Conservation (phyloP, 495 filamentous ascomycete genomes). For the Penicillium flavigenum region DNA sequence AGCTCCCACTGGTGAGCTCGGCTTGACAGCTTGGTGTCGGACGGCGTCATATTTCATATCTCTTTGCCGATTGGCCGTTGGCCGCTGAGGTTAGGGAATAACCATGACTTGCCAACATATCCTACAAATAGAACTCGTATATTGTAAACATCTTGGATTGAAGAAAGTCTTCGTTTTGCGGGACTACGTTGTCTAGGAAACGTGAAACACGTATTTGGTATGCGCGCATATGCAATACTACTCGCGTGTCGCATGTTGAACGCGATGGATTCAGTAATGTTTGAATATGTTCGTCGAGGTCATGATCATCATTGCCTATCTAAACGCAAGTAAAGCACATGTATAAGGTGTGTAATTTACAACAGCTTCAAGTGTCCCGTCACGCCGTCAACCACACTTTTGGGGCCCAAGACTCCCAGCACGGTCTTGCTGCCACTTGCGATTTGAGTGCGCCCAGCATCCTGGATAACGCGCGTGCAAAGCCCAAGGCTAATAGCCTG, state of each 20-base stretch:
- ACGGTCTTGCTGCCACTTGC: slow-evolving; percentile 89
- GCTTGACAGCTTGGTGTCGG: slow-evolving; percentile 55
- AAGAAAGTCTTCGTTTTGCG: neutral
- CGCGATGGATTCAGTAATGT: neutral
- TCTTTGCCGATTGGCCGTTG: slow-evolving; percentile 78
- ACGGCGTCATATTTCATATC: slow-evolving; percentile 85
- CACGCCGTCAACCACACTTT: slow-evolving; percentile 79
- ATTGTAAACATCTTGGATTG: neutral
- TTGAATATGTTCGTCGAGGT: slow-evolving; percentile 21
- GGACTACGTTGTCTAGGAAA: neutral
- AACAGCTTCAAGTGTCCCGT: slow-evolving; percentile 87
- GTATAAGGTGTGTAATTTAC: slow-evolving; percentile 39
- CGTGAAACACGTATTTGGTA: neutral
- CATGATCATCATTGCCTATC: slow-evolving; percentile 30
- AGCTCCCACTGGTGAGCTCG: slow-evolving; percentile 75
- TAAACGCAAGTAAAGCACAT: slow-evolving; percentile 12
- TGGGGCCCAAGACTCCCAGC: slow-evolving; percentile 84
- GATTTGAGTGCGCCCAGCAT: slow-evolving; percentile 98
- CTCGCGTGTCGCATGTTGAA: neutral
- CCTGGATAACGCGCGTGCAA: slow-evolving; percentile 82
- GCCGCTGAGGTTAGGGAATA: slow-evolving; percentile 78
- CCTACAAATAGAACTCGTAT: slow-evolving; percentile 9
- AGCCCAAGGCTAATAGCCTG: slow-evolving; percentile 80
- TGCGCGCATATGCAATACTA: too few relatives aligned
- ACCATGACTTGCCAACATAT: slow-evolving; percentile 79